These are phyloP conservation scores for Irpex sp. DNA, from an alignment of 1,284 basidiomycete species.

Conservation along the genomic window DNA sequence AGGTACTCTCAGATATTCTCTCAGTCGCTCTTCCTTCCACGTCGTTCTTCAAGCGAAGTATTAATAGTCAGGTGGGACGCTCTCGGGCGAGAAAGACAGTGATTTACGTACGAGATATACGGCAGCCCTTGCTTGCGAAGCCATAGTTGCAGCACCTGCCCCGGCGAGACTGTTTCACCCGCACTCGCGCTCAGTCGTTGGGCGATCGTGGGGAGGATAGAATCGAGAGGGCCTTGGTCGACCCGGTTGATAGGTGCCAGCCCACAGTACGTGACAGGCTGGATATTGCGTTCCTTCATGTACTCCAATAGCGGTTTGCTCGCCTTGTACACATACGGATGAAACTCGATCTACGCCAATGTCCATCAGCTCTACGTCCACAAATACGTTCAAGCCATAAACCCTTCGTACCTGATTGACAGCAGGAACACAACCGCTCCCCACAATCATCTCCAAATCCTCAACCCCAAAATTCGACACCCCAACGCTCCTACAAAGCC, in stretches of 20 bases:
- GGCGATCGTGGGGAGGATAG: constrained; percentile 29
- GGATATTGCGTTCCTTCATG: constrained; percentile 59
- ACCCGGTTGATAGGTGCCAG: constrained; percentile 54
- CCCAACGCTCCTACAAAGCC: constrained; percentile 71
- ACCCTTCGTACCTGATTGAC: constrained; percentile 64
- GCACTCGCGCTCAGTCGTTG: constrained; percentile 21
- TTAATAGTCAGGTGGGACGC: too few species aligned
- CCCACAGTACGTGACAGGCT: constrained; percentile 66
- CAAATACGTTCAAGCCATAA: too few species aligned
- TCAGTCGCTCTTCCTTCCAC: constrained; percentile 62
- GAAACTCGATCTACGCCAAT: constrained; percentile 63
- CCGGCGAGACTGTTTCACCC: constrained; percentile 28
- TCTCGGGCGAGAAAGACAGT: not conserved
- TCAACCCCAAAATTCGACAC: constrained; percentile 74
- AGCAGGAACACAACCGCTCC: constrained; percentile 52
- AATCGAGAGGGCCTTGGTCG: constrained; percentile 52
- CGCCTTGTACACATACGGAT: constrained; percentile 72
- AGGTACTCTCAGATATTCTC: constrained; percentile 59
- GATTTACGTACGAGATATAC: constrained; percentile 56
- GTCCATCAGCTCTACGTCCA: not conserved
- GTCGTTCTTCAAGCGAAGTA: constrained; percentile 47
- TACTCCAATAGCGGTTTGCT: constrained; percentile 52
- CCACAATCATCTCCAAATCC: constrained; percentile 59
- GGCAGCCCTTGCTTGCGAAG: constrained; percentile 27
- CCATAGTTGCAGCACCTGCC: constrained; percentile 36